Conservation (phyloP, 2,329 filamentous ascomycete genomes). For the Zasmidium citrigriseum region DNA sequence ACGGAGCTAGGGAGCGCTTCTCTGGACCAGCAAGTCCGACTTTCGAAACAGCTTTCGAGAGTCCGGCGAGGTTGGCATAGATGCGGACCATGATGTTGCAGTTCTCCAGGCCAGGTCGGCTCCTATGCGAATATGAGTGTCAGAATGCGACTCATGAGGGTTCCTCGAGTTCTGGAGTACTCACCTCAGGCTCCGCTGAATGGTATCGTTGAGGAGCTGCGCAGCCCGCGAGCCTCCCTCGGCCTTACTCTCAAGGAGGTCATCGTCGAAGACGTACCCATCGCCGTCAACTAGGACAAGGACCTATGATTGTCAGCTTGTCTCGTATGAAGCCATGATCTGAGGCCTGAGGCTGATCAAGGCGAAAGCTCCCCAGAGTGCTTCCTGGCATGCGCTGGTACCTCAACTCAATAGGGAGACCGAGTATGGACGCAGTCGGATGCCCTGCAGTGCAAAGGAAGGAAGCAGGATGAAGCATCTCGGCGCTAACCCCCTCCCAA, state of each 20-base stretch:
- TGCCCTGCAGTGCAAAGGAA: too few species aligned
- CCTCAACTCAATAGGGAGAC: too few species aligned
- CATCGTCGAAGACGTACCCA: constrained; percentile 51
- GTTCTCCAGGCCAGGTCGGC: constrained; percentile 46
- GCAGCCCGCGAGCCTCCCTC: constrained; percentile 59
- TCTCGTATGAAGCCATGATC: too few species aligned
- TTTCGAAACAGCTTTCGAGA: constrained; percentile 50
- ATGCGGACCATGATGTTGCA: constrained; percentile 54
- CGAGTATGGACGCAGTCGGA: too few species aligned
- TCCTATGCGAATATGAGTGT: too few species aligned
- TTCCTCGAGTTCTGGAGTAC: too few species aligned
- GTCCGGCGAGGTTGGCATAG: constrained; percentile 49
- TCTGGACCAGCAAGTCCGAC: constrained; percentile 55
- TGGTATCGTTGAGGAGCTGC: constrained; percentile 52
- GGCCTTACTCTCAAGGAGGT: constrained; percentile 34
- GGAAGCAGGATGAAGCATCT: too few species aligned
- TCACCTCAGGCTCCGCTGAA: constrained; percentile 52
- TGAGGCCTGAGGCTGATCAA: too few species aligned
- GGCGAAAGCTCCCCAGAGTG: too few species aligned
- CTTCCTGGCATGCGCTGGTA: too few species aligned
- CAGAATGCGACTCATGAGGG: too few species aligned
- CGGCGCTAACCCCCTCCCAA: too few species aligned
- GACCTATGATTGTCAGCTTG: neutral
- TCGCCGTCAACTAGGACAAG: constrained; percentile 65
- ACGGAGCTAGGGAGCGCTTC: constrained; percentile 57